Percentiles rank a stretch among this genome's conserved stretches.
phyloP scores from a whole-genome alignment of 345 rosid genomes.

The Geranium rotundifolium region DNA sequence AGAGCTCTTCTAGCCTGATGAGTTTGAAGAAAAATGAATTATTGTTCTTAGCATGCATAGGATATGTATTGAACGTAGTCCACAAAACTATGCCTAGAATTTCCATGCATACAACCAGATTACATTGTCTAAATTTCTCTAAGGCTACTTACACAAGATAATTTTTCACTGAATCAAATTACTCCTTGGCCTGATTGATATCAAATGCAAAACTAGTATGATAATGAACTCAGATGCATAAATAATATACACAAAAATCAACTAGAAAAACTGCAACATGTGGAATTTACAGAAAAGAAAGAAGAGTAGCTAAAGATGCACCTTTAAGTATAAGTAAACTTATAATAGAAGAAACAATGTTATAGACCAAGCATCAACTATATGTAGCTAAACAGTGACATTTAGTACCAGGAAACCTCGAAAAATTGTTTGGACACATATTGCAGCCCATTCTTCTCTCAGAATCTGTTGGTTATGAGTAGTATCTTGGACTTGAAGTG shows the following conservation, averaged over 20 bases:
- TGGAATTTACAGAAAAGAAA: not conserved
- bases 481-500: constrained; percentile 35
- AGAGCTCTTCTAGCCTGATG: constrained; percentile 93
- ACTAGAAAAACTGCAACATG: not conserved
- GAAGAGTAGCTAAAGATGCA: not conserved
- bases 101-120: not conserved
- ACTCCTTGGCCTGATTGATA: not conserved
- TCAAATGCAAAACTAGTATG: not conserved
- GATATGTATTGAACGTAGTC: constrained; percentile 6
- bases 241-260: not conserved
- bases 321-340: not conserved
- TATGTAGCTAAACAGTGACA: constrained; percentile 3
- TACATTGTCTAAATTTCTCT: not conserved
- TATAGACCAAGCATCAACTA: not conserved
- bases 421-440: constrained; percentile 77
- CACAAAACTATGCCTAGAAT: not conserved
- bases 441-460: constrained; percentile 67
- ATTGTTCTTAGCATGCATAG: constrained; percentile 4
- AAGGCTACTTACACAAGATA: not conserved
- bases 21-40: constrained; percentile 6
- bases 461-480: constrained; percentile 26
- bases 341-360: not conserved
- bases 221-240: not conserved
- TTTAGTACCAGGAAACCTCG: constrained; percentile 87
- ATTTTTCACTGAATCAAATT: not conserved